Conservation (phyloP, 108 stramenopile genomes). For the Asterionellopsis glacialis region DNA sequence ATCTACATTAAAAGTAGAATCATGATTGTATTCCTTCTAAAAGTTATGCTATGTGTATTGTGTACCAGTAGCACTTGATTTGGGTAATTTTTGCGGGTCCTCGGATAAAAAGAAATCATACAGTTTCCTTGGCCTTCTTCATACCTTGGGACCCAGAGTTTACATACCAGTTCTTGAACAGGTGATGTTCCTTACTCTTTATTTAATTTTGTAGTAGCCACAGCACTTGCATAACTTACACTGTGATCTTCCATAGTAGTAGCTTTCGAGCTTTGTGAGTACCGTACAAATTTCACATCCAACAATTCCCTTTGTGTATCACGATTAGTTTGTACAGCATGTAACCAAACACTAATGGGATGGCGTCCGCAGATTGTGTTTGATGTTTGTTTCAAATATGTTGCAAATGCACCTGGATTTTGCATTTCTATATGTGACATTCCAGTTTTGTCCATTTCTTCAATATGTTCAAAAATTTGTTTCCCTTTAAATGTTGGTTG, state of each 20-base stretch:
- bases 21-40: too few relatives aligned
- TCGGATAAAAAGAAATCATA: too few relatives aligned
- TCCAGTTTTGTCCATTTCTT: constrained; percentile 63
- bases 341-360: constrained; percentile 71
- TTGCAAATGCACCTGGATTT: constrained; percentile 80
- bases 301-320: constrained; percentile 19
- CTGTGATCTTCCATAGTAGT: constrained; percentile 50
- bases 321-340: constrained; percentile 32
- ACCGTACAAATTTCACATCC: constrained; percentile 73
- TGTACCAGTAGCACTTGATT: too few relatives aligned
- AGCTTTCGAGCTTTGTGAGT: constrained; percentile 65
- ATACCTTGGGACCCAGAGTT: too few relatives aligned
- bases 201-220: constrained; percentile 15
- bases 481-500: constrained; percentile 24
- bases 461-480: constrained; percentile 49
- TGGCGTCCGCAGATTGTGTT: constrained; percentile 88
- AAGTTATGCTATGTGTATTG: too few relatives aligned
- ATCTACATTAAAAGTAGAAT: too few relatives aligned
- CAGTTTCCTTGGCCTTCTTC: too few relatives aligned
- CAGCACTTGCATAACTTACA: constrained; percentile 87
- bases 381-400: constrained; percentile 61
- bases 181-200: too few relatives aligned
- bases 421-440: constrained; percentile 73
- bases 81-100: too few relatives aligned
- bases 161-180: too few relatives aligned